Percentiles rank a stretch among this genome's conserved stretches.
Conservation (phyloP, 371 early-diverging fungal species). For the Choanephora cucurbitarum region DNA sequence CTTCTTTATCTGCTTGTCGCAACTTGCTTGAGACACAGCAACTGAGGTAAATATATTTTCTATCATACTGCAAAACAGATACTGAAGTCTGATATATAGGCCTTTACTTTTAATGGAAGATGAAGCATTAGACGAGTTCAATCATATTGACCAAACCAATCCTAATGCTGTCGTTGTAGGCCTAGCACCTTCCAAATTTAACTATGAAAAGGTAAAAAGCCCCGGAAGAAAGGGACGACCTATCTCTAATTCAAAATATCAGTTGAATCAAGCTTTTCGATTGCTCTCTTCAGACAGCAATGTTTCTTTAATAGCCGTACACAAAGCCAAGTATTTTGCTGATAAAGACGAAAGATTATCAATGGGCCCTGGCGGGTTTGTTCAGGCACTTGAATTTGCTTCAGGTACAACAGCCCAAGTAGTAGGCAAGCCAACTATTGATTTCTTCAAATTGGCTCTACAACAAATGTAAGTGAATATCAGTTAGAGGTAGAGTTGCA, state of each 20-base stretch:
- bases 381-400: conserved; percentile 79
- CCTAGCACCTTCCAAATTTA: conserved; percentile 73
- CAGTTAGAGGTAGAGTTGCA: too few species aligned
- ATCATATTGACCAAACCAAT: conserved; percentile 48
- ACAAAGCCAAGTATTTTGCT: conserved; percentile 78
- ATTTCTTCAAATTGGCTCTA: conserved; percentile 77
- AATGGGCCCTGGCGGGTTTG: conserved; percentile 88
- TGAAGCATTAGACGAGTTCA: conserved; percentile 74
- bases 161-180: conserved; percentile 86
- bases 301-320: conserved; percentile 72
- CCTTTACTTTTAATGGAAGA: conserved; percentile 78
- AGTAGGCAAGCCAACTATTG: conserved; percentile 83
- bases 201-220: conserved; percentile 65
- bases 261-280: conserved; percentile 71
- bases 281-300: conserved; percentile 41
- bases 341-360: conserved; percentile 63
- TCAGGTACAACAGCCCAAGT: conserved; percentile 64
- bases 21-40: conserved; percentile 53
- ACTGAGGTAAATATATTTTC: conserved; percentile 37
- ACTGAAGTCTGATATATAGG: too few species aligned
- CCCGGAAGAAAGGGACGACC: neutral
- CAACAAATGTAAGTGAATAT: conserved; percentile 59
- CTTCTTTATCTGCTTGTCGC: conserved; percentile 77
- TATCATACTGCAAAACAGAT: neutral
- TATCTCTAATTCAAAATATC: neutral